These are phyloP conservation scores for Sphagnum tenellum DNA, from an alignment of 225 moss, liverwort and hornwort genomes.

Conservation along the genomic window DNA sequence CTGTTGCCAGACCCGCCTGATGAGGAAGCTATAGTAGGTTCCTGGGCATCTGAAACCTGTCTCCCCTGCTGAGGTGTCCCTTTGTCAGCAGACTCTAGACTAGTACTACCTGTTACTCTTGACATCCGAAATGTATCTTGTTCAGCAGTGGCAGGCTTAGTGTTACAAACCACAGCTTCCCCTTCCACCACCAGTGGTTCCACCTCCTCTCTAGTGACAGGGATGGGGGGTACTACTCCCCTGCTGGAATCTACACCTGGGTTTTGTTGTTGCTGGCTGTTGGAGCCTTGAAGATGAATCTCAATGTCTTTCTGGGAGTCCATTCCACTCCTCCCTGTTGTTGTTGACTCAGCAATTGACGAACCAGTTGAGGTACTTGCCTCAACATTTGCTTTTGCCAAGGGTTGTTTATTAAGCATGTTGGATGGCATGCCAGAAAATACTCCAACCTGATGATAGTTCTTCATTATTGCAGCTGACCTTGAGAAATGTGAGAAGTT, in stretches of 20 bases:
- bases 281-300: slow-evolving; percentile 14
- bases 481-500: slow-evolving; percentile 74
- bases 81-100: slow-evolving; percentile 29
- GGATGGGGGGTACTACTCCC: slow-evolving; percentile 26
- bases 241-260: slow-evolving; percentile 25
- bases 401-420: slow-evolving; percentile 25
- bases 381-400: slow-evolving; percentile 24
- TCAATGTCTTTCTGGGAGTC: slow-evolving; percentile 26
- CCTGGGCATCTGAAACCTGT: slow-evolving; percentile 45
- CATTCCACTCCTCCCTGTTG: slow-evolving; percentile 24
- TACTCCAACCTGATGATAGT: slow-evolving; percentile 45
- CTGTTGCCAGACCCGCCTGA: slow-evolving; percentile 76
- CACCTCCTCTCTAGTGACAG: slow-evolving; percentile 24
- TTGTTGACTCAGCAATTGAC: slow-evolving; percentile 67
- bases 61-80: slow-evolving; percentile 13
- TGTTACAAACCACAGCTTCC: slow-evolving; percentile 24
- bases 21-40: slow-evolving; percentile 73
- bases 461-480: slow-evolving; percentile 49
- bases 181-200: slow-evolving; percentile 18
- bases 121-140: slow-evolving; percentile 38
- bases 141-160: slow-evolving; percentile 12
- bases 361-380: slow-evolving; percentile 53
- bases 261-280: slow-evolving; percentile 25
- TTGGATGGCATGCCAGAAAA: slow-evolving; percentile 7
- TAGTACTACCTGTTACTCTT: slow-evolving; percentile 22